Percentiles rank a stretch among this genome's conserved stretches.
These are phyloP conservation scores for Coleophoma cylindrospora DNA, from an alignment of 2,329 filamentous ascomycete genomes.

Conservation along the genomic window DNA sequence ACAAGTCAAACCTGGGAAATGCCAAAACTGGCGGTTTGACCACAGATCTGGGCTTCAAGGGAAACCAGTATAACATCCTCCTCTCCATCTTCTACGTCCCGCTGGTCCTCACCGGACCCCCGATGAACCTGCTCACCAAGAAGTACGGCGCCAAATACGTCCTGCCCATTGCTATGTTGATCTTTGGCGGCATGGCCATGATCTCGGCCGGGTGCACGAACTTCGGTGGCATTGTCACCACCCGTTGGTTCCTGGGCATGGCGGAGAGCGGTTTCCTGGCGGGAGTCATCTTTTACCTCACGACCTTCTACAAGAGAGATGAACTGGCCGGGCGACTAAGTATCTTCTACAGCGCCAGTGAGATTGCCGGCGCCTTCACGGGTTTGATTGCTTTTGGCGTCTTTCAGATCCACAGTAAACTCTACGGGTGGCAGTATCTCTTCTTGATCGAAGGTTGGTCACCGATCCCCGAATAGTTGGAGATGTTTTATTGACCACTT, in stretches of 20 bases:
- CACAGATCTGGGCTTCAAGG: slow-evolving; percentile 32
- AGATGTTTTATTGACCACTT: too few species aligned
- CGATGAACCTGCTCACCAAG: slow-evolving; percentile 6
- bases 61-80: slow-evolving; percentile 53
- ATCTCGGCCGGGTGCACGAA: slow-evolving; percentile 41
- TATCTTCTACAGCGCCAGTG: slow-evolving; percentile 53
- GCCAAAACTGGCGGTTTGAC: slow-evolving; percentile 38
- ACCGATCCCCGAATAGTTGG: too few species aligned
- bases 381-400: slow-evolving; percentile 49
- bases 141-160: slow-evolving; percentile 37
- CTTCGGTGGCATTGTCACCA: slow-evolving; percentile 40
- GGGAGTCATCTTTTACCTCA: slow-evolving; percentile 51
- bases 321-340: slow-evolving; percentile 54
- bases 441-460: slow-evolving; percentile 34
- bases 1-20: slow-evolving; percentile 34
- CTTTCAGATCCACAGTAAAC: slow-evolving; percentile 19
- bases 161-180: slow-evolving; percentile 33
- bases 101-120: slow-evolving; percentile 50
- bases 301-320: slow-evolving; percentile 57
- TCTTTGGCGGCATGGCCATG: slow-evolving; percentile 45
- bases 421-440: slow-evolving; percentile 39
- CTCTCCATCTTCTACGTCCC: slow-evolving; percentile 59
- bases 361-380: slow-evolving; percentile 55
- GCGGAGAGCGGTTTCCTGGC: slow-evolving; percentile 48
- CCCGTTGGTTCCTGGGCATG: slow-evolving; percentile 45